Conservation (phyloP, 345 rosid genomes). For the Conringia planisiliqua region DNA sequence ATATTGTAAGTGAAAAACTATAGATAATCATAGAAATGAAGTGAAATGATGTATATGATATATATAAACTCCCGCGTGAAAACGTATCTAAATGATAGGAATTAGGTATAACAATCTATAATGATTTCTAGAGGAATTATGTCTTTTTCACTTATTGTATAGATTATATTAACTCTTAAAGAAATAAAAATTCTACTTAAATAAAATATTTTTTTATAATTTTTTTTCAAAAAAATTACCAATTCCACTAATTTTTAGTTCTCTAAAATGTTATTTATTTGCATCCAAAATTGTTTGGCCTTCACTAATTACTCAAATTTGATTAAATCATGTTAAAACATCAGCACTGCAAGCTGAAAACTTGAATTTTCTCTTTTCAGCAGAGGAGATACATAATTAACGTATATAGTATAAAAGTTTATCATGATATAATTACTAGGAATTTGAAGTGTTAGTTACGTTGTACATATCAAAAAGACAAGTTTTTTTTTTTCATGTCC, state of each 20-base stretch:
- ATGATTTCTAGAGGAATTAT: too few species aligned
- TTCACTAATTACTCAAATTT: not conserved
- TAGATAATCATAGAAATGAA: not conserved
- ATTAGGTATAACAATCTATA: too few species aligned
- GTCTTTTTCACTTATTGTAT: too few species aligned
- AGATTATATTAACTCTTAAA: too few species aligned
- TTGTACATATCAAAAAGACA: not conserved
- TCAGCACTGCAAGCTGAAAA: not conserved
- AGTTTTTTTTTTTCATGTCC: not conserved
- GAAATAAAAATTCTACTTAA: too few species aligned
- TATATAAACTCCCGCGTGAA: not conserved
- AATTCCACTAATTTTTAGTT: too few species aligned
- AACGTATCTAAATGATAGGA: not conserved
- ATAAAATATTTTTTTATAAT: too few species aligned
- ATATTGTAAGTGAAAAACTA: not conserved
- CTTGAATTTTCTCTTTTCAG: not conserved
- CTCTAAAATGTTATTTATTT: too few species aligned
- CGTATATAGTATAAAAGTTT: not conserved
- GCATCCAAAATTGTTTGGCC: not conserved
- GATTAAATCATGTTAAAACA: not conserved
- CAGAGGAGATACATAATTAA: not conserved
- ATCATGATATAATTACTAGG: not conserved
- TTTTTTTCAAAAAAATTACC: too few species aligned
- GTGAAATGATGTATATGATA: not conserved
- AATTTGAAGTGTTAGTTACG: not conserved